Evolutionary conservation across 23 red algal species (phyloP), one percentile per base, ranked within the genome.

Genomic region (Gracilaria vermiculophylla): DNA sequence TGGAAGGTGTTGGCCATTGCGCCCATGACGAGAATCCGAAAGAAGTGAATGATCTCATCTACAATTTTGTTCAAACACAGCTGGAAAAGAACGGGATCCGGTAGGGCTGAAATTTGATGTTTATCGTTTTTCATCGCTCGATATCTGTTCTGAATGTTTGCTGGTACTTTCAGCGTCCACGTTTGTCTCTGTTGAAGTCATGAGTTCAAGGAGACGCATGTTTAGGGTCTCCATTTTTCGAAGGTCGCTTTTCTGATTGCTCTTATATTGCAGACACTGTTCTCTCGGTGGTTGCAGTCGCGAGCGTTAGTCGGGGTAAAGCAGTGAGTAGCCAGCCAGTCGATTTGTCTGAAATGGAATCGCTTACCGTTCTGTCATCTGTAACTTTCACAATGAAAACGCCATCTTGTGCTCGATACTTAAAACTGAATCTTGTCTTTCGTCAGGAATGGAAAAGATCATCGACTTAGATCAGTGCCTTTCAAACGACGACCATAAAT

Each of bases 1-100:
- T 99, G 43, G 53, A 77, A 34, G 90, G 80, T 24, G 81, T 94
- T 1, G 97, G 97, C 16, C 97, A 99, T 76, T 99, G 97, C 53
- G 90, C 97, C 2, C 92, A 95, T 33, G 97, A 99, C 55, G 92
- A 99, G 69, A 85, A 62, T 16, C 97, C 97, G 11, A 76, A 91
- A 44, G 72, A 31, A 23, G 88, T 91, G 25, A 95, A 94, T 71
- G 58, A 61, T 39, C 60, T 94, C 23, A 58, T 97, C n/a, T 27
- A 11, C 43, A 90, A 74, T 25, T 89, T 97, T 74, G 76, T 89
- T 35, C 21, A 91, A 81, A 75, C 5, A n/a, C 76, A 79, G 50
- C 28, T 60, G 9, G 49, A 58, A 55, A 53, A 51, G 27, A 49
- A 24, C 53, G 28, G n/a, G 27, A 27, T 48, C 13, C 67, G 67